phyloP scores from a whole-genome alignment of 768 basidiomycete genomes.

The Lentinula detonsa region DNA sequence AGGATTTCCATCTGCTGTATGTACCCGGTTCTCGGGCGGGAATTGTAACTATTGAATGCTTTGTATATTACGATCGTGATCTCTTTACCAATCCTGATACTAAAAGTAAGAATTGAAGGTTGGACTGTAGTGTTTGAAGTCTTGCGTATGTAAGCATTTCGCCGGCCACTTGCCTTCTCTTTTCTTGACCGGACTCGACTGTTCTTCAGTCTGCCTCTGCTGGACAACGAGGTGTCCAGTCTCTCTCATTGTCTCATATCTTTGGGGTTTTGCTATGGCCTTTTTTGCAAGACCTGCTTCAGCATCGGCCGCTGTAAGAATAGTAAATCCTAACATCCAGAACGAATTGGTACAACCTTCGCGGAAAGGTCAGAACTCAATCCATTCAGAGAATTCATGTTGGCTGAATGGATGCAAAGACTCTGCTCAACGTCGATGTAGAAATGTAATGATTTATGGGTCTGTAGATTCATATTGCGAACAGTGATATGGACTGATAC shows the following conservation, averaged over 20 bases:
- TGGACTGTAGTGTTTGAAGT: background rate
- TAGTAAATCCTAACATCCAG: constrained; percentile 53
- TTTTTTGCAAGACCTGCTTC: constrained; percentile 64
- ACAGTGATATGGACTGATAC: background rate
- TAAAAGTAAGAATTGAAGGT: background rate
- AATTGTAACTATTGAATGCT: too few species aligned
- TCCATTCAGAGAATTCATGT: constrained; percentile 8
- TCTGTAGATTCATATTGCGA: constrained; percentile 22
- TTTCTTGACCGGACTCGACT: constrained; percentile 1
- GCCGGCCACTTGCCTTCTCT: background rate
- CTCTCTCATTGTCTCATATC: background rate
- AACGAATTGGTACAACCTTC: constrained; percentile 35
- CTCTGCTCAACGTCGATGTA: constrained; percentile 73
- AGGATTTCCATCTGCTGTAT: background rate
- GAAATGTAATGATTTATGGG: constrained; percentile 92
- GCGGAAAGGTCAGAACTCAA: constrained; percentile 49
- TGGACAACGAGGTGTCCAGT: constrained; percentile 8
- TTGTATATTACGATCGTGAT: too few species aligned
- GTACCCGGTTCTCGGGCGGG: background rate
- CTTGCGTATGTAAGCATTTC: constrained; percentile 1
- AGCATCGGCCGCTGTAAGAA: constrained; percentile 60
- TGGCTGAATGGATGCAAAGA: constrained; percentile 32
- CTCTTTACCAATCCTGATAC: background rate
- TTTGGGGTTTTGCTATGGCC: constrained; percentile 39
- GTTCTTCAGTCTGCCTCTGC: constrained; percentile 7